These are phyloP conservation scores for Castanea mollissima DNA, from an alignment of 306 rosid genomes.

Conservation along the genomic window DNA sequence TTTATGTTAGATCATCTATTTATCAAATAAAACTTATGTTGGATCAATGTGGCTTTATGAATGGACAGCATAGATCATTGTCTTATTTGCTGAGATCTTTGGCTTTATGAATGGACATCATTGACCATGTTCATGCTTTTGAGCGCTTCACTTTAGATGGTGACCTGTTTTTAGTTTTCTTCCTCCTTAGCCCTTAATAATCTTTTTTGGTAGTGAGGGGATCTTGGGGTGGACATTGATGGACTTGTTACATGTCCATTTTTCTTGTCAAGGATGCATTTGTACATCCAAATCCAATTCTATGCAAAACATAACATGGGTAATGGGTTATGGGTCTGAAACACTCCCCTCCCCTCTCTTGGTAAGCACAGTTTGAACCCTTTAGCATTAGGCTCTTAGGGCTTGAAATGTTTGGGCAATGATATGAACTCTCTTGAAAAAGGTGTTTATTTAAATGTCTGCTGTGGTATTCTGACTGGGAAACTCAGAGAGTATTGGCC, in stretches of 20 bases:
- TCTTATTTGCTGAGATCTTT: too few relatives aligned
- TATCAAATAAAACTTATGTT: too few relatives aligned
- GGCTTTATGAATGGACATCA: neutral
- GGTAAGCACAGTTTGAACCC: neutral
- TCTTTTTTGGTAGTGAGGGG: neutral
- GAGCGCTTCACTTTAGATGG: neutral
- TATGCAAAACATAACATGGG: neutral
- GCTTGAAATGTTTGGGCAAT: neutral
- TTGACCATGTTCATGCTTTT: neutral
- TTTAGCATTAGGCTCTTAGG: neutral
- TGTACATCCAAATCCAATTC: neutral
- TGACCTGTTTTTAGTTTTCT: neutral
- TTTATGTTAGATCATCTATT: too few relatives aligned
- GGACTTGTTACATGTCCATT: neutral
- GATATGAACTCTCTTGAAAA: neutral
- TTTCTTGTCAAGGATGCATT: neutral
- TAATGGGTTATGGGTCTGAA: neutral
- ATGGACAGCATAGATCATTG: too few relatives aligned
- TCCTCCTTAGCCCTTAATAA: neutral
- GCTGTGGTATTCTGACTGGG: neutral
- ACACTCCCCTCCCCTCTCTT: too few relatives aligned
- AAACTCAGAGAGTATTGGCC: neutral
- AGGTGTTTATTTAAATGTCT: neutral
- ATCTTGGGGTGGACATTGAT: neutral
- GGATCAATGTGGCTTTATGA: too few relatives aligned